Percentiles rank a stretch among this genome's conserved stretches.
Conservation (phyloP, 2,329 filamentous ascomycete genomes). For the Endoconidiophora laricicola region DNA sequence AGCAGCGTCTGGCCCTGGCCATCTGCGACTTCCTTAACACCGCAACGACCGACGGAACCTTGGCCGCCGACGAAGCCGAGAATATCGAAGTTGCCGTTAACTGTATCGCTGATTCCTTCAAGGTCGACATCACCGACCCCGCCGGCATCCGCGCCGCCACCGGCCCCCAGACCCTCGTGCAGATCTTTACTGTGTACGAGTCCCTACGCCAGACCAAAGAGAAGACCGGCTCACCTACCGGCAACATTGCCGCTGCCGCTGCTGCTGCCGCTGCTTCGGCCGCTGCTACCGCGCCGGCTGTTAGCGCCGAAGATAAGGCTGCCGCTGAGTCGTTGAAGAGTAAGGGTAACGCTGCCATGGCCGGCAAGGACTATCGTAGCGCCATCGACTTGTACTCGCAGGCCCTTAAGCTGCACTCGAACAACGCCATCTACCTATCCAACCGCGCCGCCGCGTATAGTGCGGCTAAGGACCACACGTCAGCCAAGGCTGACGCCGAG, state of each 20-base stretch:
- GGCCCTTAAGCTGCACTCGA: slow-evolving; percentile 63
- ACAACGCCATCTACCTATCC: slow-evolving; percentile 90
- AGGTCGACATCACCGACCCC: slow-evolving; percentile 70
- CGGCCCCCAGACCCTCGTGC: slow-evolving; percentile 71
- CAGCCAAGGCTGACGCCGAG: slow-evolving; percentile 76
- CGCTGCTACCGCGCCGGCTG: slow-evolving; percentile 20
- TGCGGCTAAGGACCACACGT: slow-evolving; percentile 66
- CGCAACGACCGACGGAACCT: slow-evolving; percentile 74
- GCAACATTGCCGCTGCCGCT: slow-evolving; percentile 22
- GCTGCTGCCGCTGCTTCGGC: slow-evolving; percentile 19
- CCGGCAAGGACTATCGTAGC: slow-evolving; percentile 68
- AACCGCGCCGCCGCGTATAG: slow-evolving; percentile 93
- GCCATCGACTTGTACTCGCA: slow-evolving; percentile 82
- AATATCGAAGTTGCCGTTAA: slow-evolving; percentile 86
- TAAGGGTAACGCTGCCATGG: slow-evolving; percentile 88
- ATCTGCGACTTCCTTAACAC: slow-evolving; percentile 88
- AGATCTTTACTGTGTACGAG: slow-evolving; percentile 93
- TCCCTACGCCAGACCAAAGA: slow-evolving; percentile 53
- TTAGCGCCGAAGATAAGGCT: slow-evolving; percentile 46
- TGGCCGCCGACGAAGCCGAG: slow-evolving; percentile 76
- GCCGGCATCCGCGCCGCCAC: slow-evolving; percentile 58
- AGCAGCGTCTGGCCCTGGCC: slow-evolving; percentile 85
- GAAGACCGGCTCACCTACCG: slow-evolving; percentile 18
- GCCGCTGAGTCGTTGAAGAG: slow-evolving; percentile 81
- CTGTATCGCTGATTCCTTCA: slow-evolving; percentile 91